phyloP scores from a whole-genome alignment of 192 early-diverging fungal genomes.

The Phlyctochytrium bullatum region DNA sequence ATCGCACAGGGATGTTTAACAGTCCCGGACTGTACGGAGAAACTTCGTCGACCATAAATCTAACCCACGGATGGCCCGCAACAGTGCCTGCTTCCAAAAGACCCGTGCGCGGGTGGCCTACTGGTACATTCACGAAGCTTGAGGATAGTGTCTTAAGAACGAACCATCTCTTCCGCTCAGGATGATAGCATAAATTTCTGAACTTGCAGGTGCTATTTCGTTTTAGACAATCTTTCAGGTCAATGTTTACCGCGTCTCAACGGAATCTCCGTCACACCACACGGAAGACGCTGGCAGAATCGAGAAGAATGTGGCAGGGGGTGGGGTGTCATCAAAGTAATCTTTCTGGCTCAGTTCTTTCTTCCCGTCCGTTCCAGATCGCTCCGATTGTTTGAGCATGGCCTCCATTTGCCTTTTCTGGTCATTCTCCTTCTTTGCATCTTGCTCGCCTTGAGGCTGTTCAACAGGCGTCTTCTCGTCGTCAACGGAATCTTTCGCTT shows the following conservation, averaged over 20 bases:
- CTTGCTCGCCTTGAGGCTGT: background rate
- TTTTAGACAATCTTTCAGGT: background rate
- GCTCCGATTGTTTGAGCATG: conserved; percentile 22
- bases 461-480: background rate
- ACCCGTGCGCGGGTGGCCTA: conserved; percentile 22
- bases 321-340: background rate
- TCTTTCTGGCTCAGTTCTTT: conserved; percentile 13
- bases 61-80: conserved; percentile 35
- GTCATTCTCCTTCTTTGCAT: conserved; percentile 2
- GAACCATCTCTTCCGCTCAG: conserved; percentile 40
- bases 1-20: conserved; percentile 40
- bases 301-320: conserved; percentile 12
- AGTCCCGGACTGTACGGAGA: conserved; percentile 34
- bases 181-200: conserved; percentile 46
- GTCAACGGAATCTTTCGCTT: background rate
- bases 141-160: conserved; percentile 42
- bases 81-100: conserved; percentile 43
- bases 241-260: conserved; percentile 17
- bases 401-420: conserved; percentile 21
- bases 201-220: conserved; percentile 40
- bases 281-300: conserved; percentile 40
- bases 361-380: conserved; percentile 16
- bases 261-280: conserved; percentile 35
- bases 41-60: conserved; percentile 39
- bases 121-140: conserved; percentile 31